Conservation (phyloP, 1,139 yeast species). For the Sugiyamaella paludigena region DNA sequence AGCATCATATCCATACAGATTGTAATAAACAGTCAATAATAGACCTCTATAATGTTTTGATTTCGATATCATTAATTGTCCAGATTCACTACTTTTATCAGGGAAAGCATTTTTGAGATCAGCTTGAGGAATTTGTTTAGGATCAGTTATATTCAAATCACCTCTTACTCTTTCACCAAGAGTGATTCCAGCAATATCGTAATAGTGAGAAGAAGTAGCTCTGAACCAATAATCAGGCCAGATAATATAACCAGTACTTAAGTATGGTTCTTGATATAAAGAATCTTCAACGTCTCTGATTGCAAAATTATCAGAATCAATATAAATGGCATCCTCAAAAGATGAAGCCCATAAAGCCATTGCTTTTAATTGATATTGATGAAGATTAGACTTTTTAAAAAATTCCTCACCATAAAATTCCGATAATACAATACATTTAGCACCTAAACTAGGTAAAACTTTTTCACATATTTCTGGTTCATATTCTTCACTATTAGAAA, state of each 20-base stretch:
- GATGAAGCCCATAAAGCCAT: slow-evolving; percentile 69
- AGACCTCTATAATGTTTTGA: slow-evolving; percentile 60
- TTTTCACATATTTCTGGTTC: slow-evolving; percentile 65
- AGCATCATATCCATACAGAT: slow-evolving; percentile 73
- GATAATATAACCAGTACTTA: slow-evolving; percentile 55
- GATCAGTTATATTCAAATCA: slow-evolving; percentile 29
- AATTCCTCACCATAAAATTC: slow-evolving; percentile 16
- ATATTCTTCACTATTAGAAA: slow-evolving; percentile 67
- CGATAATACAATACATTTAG: slow-evolving; percentile 38
- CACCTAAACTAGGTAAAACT: slow-evolving; percentile 64
- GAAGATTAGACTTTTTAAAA: slow-evolving; percentile 12
- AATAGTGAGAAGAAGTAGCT: slow-evolving; percentile 63
- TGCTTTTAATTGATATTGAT: slow-evolving; percentile 73
- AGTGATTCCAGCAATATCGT: slow-evolving; percentile 56
- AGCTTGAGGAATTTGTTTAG: slow-evolving; percentile 52
- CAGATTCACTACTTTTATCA: slow-evolving; percentile 77
- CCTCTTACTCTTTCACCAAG: slow-evolving; percentile 45
- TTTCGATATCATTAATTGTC: slow-evolving; percentile 72
- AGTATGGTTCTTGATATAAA: slow-evolving; percentile 54
- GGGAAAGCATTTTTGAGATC: slow-evolving; percentile 70
- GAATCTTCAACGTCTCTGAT: slow-evolving; percentile 53
- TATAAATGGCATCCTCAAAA: slow-evolving; percentile 67
- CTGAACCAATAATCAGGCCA: slow-evolving; percentile 87
- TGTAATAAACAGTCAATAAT: slow-evolving; percentile 69
- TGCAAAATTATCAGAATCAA: slow-evolving; percentile 76